Evolutionary conservation across 2,329 filamentous ascomycete genomes (phyloP), one percentile per base, ranked within the genome.

Genomic region (Neofusicoccum laricinum): DNA sequence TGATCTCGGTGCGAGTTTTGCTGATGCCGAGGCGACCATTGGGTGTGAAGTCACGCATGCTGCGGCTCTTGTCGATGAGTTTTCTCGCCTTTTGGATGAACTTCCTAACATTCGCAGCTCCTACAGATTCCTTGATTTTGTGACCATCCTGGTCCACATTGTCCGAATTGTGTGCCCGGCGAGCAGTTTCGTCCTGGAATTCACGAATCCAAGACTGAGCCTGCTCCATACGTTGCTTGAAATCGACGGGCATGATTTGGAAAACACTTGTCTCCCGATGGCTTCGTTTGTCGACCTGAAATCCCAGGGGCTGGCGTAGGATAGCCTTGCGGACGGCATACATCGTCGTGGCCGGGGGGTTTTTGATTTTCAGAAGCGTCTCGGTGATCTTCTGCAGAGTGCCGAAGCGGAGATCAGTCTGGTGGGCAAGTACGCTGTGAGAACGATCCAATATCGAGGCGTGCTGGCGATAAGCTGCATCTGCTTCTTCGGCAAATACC

Each of bases 271-370:
- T 86, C 71, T 80, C 73, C 72, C 75, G 83, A 75, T 76, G 82
- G 73, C 67, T 83, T 70, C 75, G 82, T 74, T 66, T 68, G 66
- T 84, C 81, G n/a, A 72, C 85, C 67, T 82, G 81, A 71, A 93
- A 91, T 32, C 81, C 85, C 61, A 87, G 80, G 8, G 88, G 86
- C 65, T 88, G 83, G 45, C 82, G 80, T 25, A 82, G 74, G 7
- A 94, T 73, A 8, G 88, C 84, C 64, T 85, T 85, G 68, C 92
- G 88, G 6, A 93, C 86, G 3, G 91, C 90, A 70, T 92, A 90
- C 4, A 92, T 76, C 8, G 84, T 82, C 32, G 81, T 81, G 68
- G 71, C 65, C 1, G 71, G 67, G 0, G 82, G 76, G 61, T 83
- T 82, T 10, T 74, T 76, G 1, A 73, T 12, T 66, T 67, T 68